Conservation (phyloP, 1,139 yeast species). For the Geotrichum fermentans region DNA sequence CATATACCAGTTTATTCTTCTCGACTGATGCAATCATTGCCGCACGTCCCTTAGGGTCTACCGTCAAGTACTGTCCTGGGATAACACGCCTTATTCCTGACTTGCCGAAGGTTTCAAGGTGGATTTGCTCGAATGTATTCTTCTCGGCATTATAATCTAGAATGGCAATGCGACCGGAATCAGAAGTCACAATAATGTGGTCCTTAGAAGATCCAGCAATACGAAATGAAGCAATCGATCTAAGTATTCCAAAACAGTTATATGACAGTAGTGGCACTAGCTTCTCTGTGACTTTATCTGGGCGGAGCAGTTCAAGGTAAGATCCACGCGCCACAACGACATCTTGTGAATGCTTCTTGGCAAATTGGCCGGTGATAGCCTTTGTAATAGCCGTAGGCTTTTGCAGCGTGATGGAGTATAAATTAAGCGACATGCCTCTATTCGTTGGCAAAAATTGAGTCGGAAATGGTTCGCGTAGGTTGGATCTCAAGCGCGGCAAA, state of each 20-base stretch:
- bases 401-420: slow-evolving; percentile 66
- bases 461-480: too few species aligned
- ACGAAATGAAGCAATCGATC: slow-evolving; percentile 50
- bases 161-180: slow-evolving; percentile 69
- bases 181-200: slow-evolving; percentile 65
- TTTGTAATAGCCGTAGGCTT: slow-evolving; percentile 50
- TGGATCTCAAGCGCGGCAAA: too few species aligned
- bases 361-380: slow-evolving; percentile 65
- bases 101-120: slow-evolving; percentile 67
- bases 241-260: slow-evolving; percentile 56
- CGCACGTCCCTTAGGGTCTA: slow-evolving; percentile 72
- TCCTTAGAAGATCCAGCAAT: slow-evolving; percentile 54
- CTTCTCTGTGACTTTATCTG: slow-evolving; percentile 54
- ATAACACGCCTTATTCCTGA: slow-evolving; percentile 69
- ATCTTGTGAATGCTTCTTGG: slow-evolving; percentile 59
- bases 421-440: slow-evolving; percentile 42
- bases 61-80: slow-evolving; percentile 72
- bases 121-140: slow-evolving; percentile 46
- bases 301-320: slow-evolving; percentile 48
- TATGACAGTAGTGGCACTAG: slow-evolving; percentile 44
- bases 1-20: slow-evolving; percentile 62
- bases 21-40: slow-evolving; percentile 68
- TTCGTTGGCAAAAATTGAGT: too few species aligned
- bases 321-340: slow-evolving; percentile 57
- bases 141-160: slow-evolving; percentile 45